A percentile compares a stretch with the other conserved stretches of the same genome.
Conservation (phyloP, 306 rosid species). For the Canavalia ensiformis region DNA sequence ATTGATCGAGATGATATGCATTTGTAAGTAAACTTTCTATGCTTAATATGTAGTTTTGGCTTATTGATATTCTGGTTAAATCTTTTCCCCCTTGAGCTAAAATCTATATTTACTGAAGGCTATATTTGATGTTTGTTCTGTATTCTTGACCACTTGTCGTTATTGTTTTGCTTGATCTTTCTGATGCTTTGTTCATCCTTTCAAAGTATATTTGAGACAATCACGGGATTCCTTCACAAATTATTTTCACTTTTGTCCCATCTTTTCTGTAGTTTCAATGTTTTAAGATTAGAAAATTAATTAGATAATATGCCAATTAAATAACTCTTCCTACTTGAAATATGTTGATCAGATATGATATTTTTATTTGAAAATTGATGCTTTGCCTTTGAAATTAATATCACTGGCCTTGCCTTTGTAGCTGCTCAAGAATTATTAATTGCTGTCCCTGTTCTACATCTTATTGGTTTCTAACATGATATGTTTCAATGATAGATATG, state of each 20-base stretch:
- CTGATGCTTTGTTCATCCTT: not conserved
- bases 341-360: not conserved
- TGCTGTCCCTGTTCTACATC: constrained; percentile 26
- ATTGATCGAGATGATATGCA: constrained; percentile 63
- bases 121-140: constrained; percentile 11
- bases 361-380: constrained; percentile 25
- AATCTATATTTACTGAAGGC: not conserved
- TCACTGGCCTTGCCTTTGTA: constrained; percentile 5
- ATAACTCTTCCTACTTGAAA: constrained; percentile 16
- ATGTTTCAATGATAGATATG: constrained; percentile 4
- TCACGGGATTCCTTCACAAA: constrained; percentile 16
- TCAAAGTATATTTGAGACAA: constrained; percentile 1
- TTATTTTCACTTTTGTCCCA: not conserved
- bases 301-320: not conserved
- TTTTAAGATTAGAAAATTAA: constrained; percentile 11
- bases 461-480: constrained; percentile 34
- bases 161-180: constrained; percentile 31
- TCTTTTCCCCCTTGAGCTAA: not conserved
- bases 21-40: constrained; percentile 72
- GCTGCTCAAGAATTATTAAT: constrained; percentile 12
- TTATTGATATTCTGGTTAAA: constrained; percentile 2
- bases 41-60: constrained; percentile 16
- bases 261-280: constrained; percentile 21
- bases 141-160: constrained; percentile 23
- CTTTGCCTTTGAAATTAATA: not conserved